phyloP scores from a whole-genome alignment of 768 basidiomycete genomes.

The Grammothele lineata region DNA sequence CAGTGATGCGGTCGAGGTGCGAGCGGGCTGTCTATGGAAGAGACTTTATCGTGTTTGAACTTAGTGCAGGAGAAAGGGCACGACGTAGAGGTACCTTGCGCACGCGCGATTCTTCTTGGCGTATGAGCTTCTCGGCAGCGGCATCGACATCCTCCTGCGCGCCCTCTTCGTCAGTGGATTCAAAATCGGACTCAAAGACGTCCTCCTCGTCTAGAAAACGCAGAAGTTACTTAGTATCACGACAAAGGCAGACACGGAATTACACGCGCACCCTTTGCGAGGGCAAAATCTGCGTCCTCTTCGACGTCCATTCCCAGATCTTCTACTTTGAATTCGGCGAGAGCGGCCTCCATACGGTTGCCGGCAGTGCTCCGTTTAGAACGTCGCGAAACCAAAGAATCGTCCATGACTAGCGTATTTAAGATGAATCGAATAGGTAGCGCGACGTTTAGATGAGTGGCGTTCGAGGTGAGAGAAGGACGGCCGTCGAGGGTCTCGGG shows the following conservation, averaged over 20 bases:
- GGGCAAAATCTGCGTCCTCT: slow-evolving; percentile 69
- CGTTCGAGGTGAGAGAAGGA: background rate
- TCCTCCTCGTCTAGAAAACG: slow-evolving; percentile 69
- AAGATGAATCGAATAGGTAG: no score
- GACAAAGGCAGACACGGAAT: background rate
- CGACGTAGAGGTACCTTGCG: slow-evolving; percentile 36
- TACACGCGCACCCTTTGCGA: slow-evolving; percentile 51
- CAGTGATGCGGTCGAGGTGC: slow-evolving; percentile 58
- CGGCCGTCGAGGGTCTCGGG: background rate
- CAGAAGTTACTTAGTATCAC: no score
- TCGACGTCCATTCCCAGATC: slow-evolving; percentile 56
- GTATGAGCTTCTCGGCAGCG: slow-evolving; percentile 50
- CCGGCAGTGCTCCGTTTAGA: slow-evolving; percentile 73
- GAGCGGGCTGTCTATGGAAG: slow-evolving; percentile 45
- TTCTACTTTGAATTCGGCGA: slow-evolving; percentile 60
- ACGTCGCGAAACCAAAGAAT: slow-evolving; percentile 53
- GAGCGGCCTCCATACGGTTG: slow-evolving; percentile 77
- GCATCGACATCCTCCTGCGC: slow-evolving; percentile 47
- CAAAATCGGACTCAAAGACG: slow-evolving; percentile 79
- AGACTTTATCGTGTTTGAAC: background rate
- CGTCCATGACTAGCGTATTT: slow-evolving; percentile 28
- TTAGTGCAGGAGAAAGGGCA: background rate
- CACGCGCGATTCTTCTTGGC: slow-evolving; percentile 56
- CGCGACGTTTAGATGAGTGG: no score
- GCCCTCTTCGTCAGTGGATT: slow-evolving; percentile 71